Evolutionary conservation across 1,139 yeast genomes (phyloP).

Genomic region (Arxiozyma bovina): DNA sequence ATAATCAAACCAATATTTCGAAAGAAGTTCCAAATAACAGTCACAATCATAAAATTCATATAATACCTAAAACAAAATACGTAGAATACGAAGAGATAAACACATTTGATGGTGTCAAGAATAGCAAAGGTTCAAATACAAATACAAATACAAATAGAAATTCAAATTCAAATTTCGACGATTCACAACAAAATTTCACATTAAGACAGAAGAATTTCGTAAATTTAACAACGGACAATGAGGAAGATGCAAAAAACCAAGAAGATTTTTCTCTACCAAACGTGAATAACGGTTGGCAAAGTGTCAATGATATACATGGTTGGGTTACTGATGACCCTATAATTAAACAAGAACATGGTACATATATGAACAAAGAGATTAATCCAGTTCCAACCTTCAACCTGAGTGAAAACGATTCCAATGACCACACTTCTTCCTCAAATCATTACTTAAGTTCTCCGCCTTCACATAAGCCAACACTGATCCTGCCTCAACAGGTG

Average conservation of each 20-base stretch:
- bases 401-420: slow-evolving; percentile 2
- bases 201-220: not conserved
- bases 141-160: no score
- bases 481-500: not conserved
- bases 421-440: not conserved
- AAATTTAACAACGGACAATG: not conserved
- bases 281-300: slow-evolving; percentile 27
- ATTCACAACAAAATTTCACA: not conserved
- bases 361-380: not conserved
- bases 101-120: not conserved
- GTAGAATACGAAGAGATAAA: not conserved
- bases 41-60: not conserved
- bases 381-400: slow-evolving; percentile 11
- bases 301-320: slow-evolving; percentile 29
- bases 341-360: not conserved
- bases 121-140: not conserved
- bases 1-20: not conserved
- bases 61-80: not conserved
- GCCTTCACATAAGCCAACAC: slow-evolving; percentile 3
- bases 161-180: not conserved
- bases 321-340: slow-evolving; percentile 2
- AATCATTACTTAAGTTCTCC: not conserved
- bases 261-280: slow-evolving; percentile 9
- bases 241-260: slow-evolving; percentile 7
- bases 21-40: not conserved